These are phyloP conservation scores for Cornus controversa DNA, from an alignment of 148 eudicot genomes.

Conservation along the genomic window DNA sequence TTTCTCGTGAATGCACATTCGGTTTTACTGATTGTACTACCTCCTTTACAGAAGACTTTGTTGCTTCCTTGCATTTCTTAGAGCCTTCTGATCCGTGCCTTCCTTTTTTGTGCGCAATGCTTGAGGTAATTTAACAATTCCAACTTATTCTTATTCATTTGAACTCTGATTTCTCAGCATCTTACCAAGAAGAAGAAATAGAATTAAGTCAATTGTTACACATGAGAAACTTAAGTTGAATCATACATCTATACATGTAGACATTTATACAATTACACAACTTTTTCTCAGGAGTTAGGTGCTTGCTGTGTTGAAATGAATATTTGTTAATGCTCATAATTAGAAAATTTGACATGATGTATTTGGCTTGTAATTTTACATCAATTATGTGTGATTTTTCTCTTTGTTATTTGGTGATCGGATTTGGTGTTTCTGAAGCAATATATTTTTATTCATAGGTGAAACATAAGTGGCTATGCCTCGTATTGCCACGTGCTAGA, in stretches of 20 bases:
- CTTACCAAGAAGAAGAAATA: not conserved
- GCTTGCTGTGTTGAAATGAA: not conserved
- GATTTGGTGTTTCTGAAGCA: not conserved
- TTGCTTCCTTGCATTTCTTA: slow-evolving; percentile 38
- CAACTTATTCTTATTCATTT: slow-evolving; percentile 4
- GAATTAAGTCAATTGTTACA: not conserved
- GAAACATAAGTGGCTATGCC: not conserved
- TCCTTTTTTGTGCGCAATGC: slow-evolving; percentile 35
- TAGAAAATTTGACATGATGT: not conserved
- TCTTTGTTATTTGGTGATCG: not conserved
- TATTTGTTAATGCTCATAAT: not conserved
- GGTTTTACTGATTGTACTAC: slow-evolving; percentile 24
- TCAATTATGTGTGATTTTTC: not conserved
- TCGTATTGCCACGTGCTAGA: not conserved
- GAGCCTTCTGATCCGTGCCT: slow-evolving; percentile 33
- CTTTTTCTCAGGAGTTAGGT: no score
- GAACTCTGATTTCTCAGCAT: not conserved
- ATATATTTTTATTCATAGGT: not conserved
- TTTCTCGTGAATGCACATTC: slow-evolving; percentile 21
- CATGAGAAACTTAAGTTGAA: not conserved
- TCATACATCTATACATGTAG: not conserved
- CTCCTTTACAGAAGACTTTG: slow-evolving; percentile 32
- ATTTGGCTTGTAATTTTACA: not conserved
- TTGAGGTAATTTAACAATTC: slow-evolving; percentile 55
- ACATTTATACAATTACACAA: not conserved